Base-by-base conservation (phyloP, 2,329 filamentous ascomycete genomes). In the Fusarium falciforme region DNA sequence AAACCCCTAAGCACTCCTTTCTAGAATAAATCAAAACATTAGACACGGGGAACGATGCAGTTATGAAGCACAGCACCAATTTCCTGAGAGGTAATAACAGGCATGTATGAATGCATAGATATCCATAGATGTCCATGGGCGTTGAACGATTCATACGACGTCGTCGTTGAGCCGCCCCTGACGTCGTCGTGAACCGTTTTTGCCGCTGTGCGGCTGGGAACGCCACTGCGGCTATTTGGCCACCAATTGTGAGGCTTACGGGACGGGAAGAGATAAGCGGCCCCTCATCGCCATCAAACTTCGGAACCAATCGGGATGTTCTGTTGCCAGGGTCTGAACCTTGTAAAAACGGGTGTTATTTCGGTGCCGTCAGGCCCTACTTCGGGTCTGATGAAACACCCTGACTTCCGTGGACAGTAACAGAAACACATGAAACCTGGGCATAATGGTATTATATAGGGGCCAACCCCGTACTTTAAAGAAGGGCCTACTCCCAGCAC, bases 251-350 rank as follows among this genome's bases (percentile, higher is more conserved):
- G 49, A 54, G 49, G 49, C 49, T 54, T 20, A 20, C 49, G 49
- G 40, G n/a, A 20, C 38, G 40, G 47, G 47, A 54, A 12, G 27
- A 54, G 49, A 54, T 54, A 54, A 54, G 49, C 49, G 49, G 49
- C 49, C 49, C 47, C 17, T 52, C 47, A 52, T 52, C 47, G 27
- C 27, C 47, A 54, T 20, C 17, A 52, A 29, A 1, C 27, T 8
- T 31, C 27, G 49, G 27, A 7, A 31, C 49, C 49, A 54, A 54
- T 54, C 49, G 49, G 49, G 49, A 20, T 4, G 10, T 54, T n/a
- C 27, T 29, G 17, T 9, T 1, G 11, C 49, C 10, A 14, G 49
- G 49, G 27, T 54, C 27, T 29, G n/a, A 5, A 54, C 29, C 27
- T n/a, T 20, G 49, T 20, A 31, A 20, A 20, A 33, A 54, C 27